These are phyloP conservation scores for Trypanosoma avium DNA, from an alignment of 208 protist species.

Conservation along the genomic window DNA sequence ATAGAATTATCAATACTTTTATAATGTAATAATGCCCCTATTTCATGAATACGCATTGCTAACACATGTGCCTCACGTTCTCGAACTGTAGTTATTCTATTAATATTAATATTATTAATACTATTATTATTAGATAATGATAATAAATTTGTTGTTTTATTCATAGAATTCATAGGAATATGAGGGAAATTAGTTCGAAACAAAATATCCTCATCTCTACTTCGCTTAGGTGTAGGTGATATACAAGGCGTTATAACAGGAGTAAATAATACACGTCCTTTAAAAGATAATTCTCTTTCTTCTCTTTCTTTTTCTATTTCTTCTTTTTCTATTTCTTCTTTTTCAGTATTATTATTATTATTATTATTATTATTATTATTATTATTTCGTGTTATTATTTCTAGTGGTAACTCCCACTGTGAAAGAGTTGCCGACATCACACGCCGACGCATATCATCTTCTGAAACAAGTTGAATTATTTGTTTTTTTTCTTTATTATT, in stretches of 20 bases:
- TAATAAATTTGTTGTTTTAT: too few species aligned
- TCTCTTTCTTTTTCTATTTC: background rate
- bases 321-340: background rate
- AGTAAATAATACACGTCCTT: background rate
- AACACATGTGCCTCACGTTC: background rate
- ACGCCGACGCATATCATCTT: background rate
- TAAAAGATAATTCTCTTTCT: too few species aligned
- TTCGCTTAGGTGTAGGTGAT: too few species aligned
- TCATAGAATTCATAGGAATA: too few species aligned
- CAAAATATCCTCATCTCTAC: too few species aligned
- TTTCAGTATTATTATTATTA: background rate
- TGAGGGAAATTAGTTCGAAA: too few species aligned
- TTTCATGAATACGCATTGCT: background rate
- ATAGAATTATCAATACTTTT: background rate
- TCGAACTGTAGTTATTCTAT: background rate
- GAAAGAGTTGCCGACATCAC: background rate
- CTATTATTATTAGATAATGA: too few species aligned
- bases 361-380: background rate
- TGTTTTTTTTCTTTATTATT: too few species aligned
- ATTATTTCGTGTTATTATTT: too few species aligned
- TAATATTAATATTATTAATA: background rate
- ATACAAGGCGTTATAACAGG: too few species aligned
- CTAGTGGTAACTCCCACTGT: constrained; percentile 1
- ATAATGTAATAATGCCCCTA: background rate
- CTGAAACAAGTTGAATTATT: too few species aligned